phyloP scores from a whole-genome alignment of 2,329 filamentous ascomycete genomes.

The Calonectria multiphialidica region DNA sequence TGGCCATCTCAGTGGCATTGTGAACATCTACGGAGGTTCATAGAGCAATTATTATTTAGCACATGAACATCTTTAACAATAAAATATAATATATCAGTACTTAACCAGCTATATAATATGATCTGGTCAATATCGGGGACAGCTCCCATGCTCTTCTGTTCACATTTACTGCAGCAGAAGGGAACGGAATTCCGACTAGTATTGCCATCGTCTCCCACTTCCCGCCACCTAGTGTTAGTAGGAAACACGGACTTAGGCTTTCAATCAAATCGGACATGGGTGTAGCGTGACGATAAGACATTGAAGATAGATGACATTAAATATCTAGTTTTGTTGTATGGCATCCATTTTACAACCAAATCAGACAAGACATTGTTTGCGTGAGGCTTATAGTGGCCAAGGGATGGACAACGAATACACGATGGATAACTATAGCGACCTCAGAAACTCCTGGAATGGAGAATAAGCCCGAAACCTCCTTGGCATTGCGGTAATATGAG shows the following conservation, averaged over 20 bases:
- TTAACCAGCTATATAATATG: not conserved
- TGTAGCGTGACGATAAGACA: not conserved
- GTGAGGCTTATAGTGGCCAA: not conserved
- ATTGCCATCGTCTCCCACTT: not conserved
- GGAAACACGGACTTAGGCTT: not conserved
- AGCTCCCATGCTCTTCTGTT: not conserved
- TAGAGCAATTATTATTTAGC: not conserved
- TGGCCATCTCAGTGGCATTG: not conserved
- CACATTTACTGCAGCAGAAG: not conserved
- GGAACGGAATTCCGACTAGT: too few relatives aligned
- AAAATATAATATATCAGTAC: not conserved
- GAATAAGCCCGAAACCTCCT: not conserved
- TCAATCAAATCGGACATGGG: not conserved
- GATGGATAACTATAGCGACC: not conserved
- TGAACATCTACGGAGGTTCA: not conserved
- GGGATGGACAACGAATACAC: not conserved
- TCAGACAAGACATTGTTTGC: conserved; percentile 2
- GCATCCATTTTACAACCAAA: not conserved
- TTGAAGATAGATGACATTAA: not conserved
- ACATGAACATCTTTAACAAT: not conserved
- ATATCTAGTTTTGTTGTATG: not conserved
- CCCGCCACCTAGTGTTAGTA: not conserved
- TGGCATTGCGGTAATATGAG: not conserved
- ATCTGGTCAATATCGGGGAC: not conserved
- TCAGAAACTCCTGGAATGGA: not conserved